phyloP scores from a whole-genome alignment of 306 rosid species.

The Corylus heterophylla region DNA sequence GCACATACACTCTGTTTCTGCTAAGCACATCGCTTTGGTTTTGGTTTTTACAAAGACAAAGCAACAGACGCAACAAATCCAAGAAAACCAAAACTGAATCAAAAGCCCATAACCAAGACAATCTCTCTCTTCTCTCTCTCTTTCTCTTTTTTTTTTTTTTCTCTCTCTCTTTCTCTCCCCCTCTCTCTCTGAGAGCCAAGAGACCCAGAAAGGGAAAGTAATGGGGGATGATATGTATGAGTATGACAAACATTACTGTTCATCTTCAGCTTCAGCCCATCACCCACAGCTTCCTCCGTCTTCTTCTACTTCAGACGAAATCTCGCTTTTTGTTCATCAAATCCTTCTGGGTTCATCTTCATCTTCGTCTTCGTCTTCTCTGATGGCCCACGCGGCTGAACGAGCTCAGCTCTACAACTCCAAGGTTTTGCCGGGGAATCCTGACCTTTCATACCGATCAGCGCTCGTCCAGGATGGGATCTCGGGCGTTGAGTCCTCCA shows the following conservation, averaged over 20 bases:
- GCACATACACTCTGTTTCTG: conserved; percentile 19
- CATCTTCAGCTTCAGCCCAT: conserved; percentile 36
- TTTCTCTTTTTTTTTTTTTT: neutral
- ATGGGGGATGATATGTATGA: conserved; percentile 53
- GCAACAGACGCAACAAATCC: conserved; percentile 22
- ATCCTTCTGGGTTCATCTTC: conserved; percentile 75
- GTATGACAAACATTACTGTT: conserved; percentile 31
- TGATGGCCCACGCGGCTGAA: conserved; percentile 2
- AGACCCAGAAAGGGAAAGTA: conserved; percentile 17
- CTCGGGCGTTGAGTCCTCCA: conserved; percentile 44
- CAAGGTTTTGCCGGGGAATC: conserved; percentile 23
- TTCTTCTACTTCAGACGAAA: conserved; percentile 65
- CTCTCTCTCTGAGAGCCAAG: neutral
- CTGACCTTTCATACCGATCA: conserved; percentile 20
- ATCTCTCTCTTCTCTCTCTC: neutral
- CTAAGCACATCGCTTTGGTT: conserved; percentile 24
- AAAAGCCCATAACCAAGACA: conserved; percentile 14
- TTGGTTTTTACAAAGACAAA: conserved; percentile 16
- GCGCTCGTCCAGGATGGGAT: conserved; percentile 40
- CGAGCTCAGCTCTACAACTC: conserved; percentile 29
- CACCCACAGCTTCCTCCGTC: conserved; percentile 18
- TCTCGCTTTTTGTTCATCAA: conserved; percentile 86
- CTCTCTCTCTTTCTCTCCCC: neutral
- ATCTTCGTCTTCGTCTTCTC: conserved; percentile 29
- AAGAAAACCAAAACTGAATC: conserved; percentile 1